phyloP scores from a whole-genome alignment of 2,329 filamentous ascomycete genomes.

The Exserohilum turcica region DNA sequence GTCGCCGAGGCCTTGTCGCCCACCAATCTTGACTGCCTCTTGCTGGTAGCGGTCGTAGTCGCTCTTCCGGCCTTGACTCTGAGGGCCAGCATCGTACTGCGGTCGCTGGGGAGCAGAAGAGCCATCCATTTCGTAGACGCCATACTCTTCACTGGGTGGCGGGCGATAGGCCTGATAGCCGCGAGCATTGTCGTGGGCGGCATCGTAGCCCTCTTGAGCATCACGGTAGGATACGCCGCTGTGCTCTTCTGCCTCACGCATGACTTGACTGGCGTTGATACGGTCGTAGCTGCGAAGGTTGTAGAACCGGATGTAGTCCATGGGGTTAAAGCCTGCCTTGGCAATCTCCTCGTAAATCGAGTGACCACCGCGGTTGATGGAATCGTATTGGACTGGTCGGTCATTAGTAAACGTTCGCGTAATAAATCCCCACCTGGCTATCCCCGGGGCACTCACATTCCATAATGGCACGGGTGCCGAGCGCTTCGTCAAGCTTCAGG shows the following conservation, averaged over 20 bases:
- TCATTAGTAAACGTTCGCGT: neutral
- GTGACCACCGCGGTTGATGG: slow-evolving; percentile 76
- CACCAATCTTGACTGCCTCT: slow-evolving; percentile 62
- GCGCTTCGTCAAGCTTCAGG: slow-evolving; percentile 70
- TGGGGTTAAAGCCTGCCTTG: slow-evolving; percentile 69
- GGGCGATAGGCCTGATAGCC: slow-evolving; percentile 44
- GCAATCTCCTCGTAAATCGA: slow-evolving; percentile 76
- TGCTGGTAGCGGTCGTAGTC: slow-evolving; percentile 75
- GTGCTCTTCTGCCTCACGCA: slow-evolving; percentile 64
- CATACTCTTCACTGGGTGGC: slow-evolving; percentile 44
- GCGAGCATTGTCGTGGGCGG: slow-evolving; percentile 52
- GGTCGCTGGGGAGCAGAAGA: slow-evolving; percentile 24
- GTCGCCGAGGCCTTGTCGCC: slow-evolving; percentile 51
- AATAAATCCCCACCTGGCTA: neutral
- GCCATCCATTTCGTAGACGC: slow-evolving; percentile 44
- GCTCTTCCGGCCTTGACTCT: slow-evolving; percentile 28
- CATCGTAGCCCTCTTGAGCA: slow-evolving; percentile 68
- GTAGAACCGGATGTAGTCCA: slow-evolving; percentile 80
- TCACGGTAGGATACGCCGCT: slow-evolving; percentile 71
- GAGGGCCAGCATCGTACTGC: slow-evolving; percentile 28
- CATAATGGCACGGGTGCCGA: slow-evolving; percentile 84
- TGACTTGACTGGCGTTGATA: slow-evolving; percentile 71
- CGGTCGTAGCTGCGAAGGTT: slow-evolving; percentile 85
- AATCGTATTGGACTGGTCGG: slow-evolving; percentile 69
- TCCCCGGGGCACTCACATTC: slow-evolving; percentile 52